Evolutionary conservation across 2,329 filamentous ascomycete genomes (phyloP).

Genomic region (Hypoxylon sp.): DNA sequence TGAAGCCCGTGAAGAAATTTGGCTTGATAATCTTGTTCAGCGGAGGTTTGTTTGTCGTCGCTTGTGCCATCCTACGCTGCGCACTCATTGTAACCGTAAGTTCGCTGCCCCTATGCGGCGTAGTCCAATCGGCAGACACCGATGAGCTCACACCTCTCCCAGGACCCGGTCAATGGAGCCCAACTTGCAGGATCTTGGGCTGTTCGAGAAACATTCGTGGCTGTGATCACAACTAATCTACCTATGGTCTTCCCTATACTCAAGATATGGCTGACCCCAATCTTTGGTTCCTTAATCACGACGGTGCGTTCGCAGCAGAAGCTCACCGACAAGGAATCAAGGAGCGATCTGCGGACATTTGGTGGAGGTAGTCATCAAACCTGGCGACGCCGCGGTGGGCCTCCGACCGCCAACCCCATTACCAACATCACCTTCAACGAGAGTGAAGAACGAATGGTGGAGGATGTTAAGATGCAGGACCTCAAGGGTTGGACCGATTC

Average conservation of each 20-base stretch:
- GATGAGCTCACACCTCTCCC: slow-evolving; percentile 8
- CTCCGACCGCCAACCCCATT: slow-evolving; percentile 55
- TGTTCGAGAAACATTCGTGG: slow-evolving; percentile 62
- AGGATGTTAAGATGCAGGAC: slow-evolving; percentile 59
- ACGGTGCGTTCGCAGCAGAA: slow-evolving; percentile 57
- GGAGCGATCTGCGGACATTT: slow-evolving; percentile 58
- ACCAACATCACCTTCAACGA: slow-evolving; percentile 59
- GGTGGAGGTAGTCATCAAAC: slow-evolving; percentile 56
- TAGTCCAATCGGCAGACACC: slow-evolving; percentile 8
- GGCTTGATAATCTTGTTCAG: slow-evolving; percentile 57
- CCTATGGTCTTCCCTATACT: slow-evolving; percentile 64
- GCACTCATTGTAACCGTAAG: slow-evolving; percentile 57
- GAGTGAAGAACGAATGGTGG: slow-evolving; percentile 63
- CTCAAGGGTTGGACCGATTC: slow-evolving; percentile 50
- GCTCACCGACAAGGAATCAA: slow-evolving; percentile 56
- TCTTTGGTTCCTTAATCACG: slow-evolving; percentile 55
- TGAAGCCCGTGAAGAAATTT: slow-evolving; percentile 57
- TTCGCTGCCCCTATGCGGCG: slow-evolving; percentile 3
- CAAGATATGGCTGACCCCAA: slow-evolving; percentile 56
- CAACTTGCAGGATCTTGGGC: slow-evolving; percentile 61
- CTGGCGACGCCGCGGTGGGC: slow-evolving; percentile 52
- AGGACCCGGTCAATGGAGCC: slow-evolving; percentile 60
- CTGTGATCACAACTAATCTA: slow-evolving; percentile 61
- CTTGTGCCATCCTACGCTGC: slow-evolving; percentile 58
- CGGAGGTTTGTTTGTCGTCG: slow-evolving; percentile 59